Evolutionary conservation across 768 basidiomycete genomes (phyloP), one percentile per base, ranked within the genome.

Genomic region (Sutorius australiensis): DNA sequence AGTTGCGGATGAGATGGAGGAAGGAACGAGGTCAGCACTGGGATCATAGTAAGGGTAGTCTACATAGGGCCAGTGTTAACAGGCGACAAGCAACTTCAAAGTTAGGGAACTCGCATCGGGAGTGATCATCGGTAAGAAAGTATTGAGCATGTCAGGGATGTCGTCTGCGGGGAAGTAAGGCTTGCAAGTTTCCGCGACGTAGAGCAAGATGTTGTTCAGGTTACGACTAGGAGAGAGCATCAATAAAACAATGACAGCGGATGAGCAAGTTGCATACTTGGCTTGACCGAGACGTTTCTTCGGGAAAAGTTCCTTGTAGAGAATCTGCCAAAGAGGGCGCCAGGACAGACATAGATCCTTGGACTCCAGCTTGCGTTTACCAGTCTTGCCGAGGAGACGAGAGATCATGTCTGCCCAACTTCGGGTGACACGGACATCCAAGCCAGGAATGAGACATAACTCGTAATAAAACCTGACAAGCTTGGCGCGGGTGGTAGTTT

Each of bases 361-460:
- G 19, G 76, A 57, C 54, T 89, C 83, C 40, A 93, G 78, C 67
- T 82, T 90, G 47, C 83, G 81, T 57, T 79, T 81, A 39, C 86
- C 83, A 7, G 80, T 74, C 71, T 86, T 89, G 36, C 79, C 77
- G 13, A 90, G 74, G 41, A 92, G 74, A 52, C 86, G 83, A 42
- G 83, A 78, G 58, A 91, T 75, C 81, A 88, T 88, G 61, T 87
- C 86, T 13, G 86, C 82, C 87, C 89, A 92, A 65, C 76, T 81
- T 45, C 87, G 81, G 54, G 83, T 74, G 57, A 86, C 75, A 39
- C 85, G 82, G 10, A 83, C 77, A 48, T 92, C 89, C 48, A 91
- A 73, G 45, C 89, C 89, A 41, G 89, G 90, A 8, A 89, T 66
- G 32, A 89, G 71, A 66, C 80, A 82, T n/a, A 92, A 70, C 62